Percentiles rank a stretch among this genome's conserved stretches.
Evolutionary conservation across 306 rosid species (phyloP).

Genomic region (Mimosa bimucronata): DNA sequence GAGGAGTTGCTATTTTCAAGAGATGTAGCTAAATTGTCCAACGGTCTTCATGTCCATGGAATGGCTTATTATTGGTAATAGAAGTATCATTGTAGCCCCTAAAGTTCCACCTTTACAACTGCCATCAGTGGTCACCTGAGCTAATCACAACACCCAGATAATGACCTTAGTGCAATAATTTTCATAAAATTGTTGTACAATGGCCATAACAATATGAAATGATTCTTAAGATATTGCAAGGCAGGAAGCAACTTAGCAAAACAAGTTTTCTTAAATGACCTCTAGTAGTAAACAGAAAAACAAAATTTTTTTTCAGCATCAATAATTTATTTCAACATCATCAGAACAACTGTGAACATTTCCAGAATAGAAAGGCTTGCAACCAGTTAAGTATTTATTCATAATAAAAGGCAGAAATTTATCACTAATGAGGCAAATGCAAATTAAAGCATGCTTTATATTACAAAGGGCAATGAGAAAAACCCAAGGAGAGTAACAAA

Average conservation of each 20-base stretch:
- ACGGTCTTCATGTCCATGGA: slow-evolving; percentile 54
- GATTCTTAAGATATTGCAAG: not conserved
- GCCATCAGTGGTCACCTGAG: slow-evolving; percentile 57
- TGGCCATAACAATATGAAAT: slow-evolving; percentile 1
- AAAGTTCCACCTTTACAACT: slow-evolving; percentile 63
- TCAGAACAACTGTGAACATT: not conserved
- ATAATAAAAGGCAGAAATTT: not conserved
- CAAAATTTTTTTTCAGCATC: not conserved
- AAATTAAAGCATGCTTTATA: not conserved
- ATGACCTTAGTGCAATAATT: not conserved
- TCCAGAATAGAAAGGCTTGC: not conserved
- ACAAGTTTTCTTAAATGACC: not conserved
- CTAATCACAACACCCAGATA: not conserved
- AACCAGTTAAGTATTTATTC: not conserved
- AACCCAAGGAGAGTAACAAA: not conserved
- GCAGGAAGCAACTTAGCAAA: slow-evolving; percentile 1
- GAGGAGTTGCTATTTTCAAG: slow-evolving; percentile 28
- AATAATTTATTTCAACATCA: slow-evolving; percentile 1
- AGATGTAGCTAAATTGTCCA: slow-evolving; percentile 52
- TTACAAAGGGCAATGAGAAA: not conserved
- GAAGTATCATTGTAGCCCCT: slow-evolving; percentile 59
- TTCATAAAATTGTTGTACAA: not conserved
- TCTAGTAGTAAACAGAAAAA: not conserved
- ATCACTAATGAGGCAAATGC: not conserved
- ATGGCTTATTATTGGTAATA: slow-evolving; percentile 66